Base-by-base conservation (phyloP, 2,329 filamentous ascomycete genomes). In the Botrytis hyacinthi region DNA sequence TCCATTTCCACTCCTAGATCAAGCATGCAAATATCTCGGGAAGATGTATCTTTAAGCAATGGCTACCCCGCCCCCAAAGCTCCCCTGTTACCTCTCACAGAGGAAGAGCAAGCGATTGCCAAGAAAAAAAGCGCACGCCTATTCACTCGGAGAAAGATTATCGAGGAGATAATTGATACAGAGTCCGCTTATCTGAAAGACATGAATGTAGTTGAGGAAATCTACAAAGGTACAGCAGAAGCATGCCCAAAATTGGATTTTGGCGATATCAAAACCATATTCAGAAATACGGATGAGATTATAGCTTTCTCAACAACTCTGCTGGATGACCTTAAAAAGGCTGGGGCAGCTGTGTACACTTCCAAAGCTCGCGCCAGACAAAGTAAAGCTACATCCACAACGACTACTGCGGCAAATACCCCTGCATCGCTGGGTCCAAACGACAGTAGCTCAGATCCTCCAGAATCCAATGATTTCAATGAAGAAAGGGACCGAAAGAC, bases 171-270 rank as follows among this genome's bases (percentile, higher is more conserved):
- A 54, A 88, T 98, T 63, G 94, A 98, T 79, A 99, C 96, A 0
- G 96, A 99, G 81, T 91, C 94, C 66, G 91, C 92, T 9, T 98
- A 97, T 82, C 91, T 97, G 73, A 90, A 94, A 76, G 96, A 99
- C 81, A 95, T 99, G 93, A 97, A 95, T 81, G 95, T 99, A 71
- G 92, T 97, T 3, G 94, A 97, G 80, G 95, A 98, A 80, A 98
- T 99, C 72, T 99, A 98, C 86, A 97, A 97, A 82, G 94, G 93
- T 61, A 98, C 96, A 0, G 93, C 94, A 1, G 90, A 92, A 77
- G 92, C 92, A 18, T 94, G 93, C 73, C 90, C 93, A 14, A 90
- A 94, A 76, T 88, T 98, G 42, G 93, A 92, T 61, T 85, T 89
- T 60, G 93, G 95, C 76, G 97, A 97, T 76, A 91, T 97, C 78